Conservation (phyloP, 1,139 yeast species). For the Scheffersomyces cryptocercus region DNA sequence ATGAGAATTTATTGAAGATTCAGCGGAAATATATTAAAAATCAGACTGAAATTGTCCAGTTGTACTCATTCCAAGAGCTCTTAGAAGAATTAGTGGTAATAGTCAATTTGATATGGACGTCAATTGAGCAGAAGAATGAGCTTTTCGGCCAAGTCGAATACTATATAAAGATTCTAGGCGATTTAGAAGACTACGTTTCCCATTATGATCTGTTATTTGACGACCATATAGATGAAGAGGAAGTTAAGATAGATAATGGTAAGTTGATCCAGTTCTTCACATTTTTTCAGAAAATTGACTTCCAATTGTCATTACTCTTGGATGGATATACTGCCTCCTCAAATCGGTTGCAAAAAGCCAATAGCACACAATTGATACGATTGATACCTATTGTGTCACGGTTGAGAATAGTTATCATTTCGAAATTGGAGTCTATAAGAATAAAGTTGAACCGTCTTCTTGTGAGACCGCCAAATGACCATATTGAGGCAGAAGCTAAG, state of each 20-base stretch:
- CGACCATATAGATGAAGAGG: not conserved
- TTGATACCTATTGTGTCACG: conserved; percentile 48
- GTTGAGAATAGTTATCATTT: conserved; percentile 30
- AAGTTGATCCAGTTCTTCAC: conserved; percentile 31
- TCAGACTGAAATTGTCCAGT: conserved; percentile 36
- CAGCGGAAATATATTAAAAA: conserved; percentile 68
- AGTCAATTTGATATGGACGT: conserved; percentile 19
- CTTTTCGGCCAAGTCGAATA: conserved; percentile 62
- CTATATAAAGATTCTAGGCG: conserved; percentile 62
- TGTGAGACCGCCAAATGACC: not conserved
- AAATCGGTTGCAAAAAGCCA: conserved; percentile 10
- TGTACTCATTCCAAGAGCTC: conserved; percentile 18
- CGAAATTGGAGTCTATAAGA: conserved; percentile 13
- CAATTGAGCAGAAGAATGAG: conserved; percentile 17
- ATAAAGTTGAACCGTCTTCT: conserved; percentile 5
- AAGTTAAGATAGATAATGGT: conserved; percentile 12
- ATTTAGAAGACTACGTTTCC: conserved; percentile 59
- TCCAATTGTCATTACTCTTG: conserved; percentile 39
- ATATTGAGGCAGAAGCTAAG: not conserved
- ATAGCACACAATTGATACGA: conserved; percentile 48
- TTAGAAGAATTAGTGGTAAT: conserved; percentile 14
- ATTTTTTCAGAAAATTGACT: conserved; percentile 44
- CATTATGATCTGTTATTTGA: conserved; percentile 33
- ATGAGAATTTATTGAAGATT: conserved; percentile 54
- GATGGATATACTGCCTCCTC: conserved; percentile 31